phyloP scores from a whole-genome alignment of 2,329 filamentous ascomycete species.

The Cercospora beticola region DNA sequence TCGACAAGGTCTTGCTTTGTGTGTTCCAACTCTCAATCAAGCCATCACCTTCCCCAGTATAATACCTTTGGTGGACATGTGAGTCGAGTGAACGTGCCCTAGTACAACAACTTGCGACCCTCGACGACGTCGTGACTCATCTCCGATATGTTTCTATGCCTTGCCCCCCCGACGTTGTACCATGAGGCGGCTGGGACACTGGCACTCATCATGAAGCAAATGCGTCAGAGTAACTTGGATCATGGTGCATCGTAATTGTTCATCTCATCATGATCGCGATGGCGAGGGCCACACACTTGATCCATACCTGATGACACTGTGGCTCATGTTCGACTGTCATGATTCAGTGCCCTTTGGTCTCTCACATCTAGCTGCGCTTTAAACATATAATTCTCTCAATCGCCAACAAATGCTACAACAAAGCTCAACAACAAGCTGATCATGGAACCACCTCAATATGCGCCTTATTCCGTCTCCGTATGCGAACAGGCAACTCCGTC shows the following conservation, averaged over 20 bases:
- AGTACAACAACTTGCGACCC: not conserved
- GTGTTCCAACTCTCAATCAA: not conserved
- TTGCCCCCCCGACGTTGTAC: no score
- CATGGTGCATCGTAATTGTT: not conserved
- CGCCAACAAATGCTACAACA: not conserved
- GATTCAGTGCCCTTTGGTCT: not conserved
- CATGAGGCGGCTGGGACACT: no score
- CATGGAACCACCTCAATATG: not conserved
- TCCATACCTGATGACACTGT: not conserved
- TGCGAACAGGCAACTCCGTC: slow-evolving; percentile 42
- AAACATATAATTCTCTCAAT: not conserved
- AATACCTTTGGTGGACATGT: not conserved
- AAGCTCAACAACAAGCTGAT: not conserved
- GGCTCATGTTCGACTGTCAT: not conserved
- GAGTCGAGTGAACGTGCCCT: not conserved
- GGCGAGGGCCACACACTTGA: not conserved
- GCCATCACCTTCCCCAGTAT: no score
- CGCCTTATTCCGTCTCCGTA: slow-evolving; percentile 36
- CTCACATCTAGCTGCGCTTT: not conserved
- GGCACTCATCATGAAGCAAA: no score
- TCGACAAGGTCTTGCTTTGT: not conserved
- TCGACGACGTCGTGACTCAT: not conserved
- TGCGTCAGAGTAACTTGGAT: not conserved
- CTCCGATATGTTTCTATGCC: not conserved
- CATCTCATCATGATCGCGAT: not conserved